Conservation (phyloP, 805 yeast genomes). For the Candida pseudoglaebosa region DNA sequence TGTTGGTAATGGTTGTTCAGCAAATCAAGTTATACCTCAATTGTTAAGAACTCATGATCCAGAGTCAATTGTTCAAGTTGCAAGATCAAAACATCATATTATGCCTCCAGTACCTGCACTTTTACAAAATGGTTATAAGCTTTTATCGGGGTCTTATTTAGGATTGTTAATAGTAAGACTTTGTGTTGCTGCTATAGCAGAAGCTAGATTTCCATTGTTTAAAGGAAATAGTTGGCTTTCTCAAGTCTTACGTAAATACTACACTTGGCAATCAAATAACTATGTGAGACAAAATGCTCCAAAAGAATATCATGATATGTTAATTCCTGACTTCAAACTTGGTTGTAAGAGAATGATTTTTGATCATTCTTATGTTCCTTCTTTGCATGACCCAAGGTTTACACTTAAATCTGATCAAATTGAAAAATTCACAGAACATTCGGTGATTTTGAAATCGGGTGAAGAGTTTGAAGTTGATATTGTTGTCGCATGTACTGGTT, state of each 20-base stretch:
- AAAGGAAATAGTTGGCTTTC: constrained; percentile 24
- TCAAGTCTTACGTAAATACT: constrained; percentile 23
- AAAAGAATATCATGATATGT: constrained; percentile 25
- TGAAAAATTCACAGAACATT: constrained; percentile 23
- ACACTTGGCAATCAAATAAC: constrained; percentile 13
- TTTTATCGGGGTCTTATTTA: constrained; percentile 21
- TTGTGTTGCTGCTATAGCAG: constrained; percentile 27
- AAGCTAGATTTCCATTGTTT: constrained; percentile 32
- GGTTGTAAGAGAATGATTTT: constrained; percentile 41
- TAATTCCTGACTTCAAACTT: constrained; percentile 36
- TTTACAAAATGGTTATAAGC: constrained; percentile 18
- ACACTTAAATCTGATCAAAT: constrained; percentile 20
- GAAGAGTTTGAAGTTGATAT: constrained; percentile 29
- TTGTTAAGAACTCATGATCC: constrained; percentile 22
- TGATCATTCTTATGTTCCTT: constrained; percentile 33
- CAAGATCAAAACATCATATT: constrained; percentile 34
- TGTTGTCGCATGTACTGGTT: constrained; percentile 42
- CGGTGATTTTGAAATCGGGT: constrained; percentile 27
- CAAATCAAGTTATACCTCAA: constrained; percentile 38
- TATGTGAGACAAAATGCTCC: constrained; percentile 30
- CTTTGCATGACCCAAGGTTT: constrained; percentile 28
- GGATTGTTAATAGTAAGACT: constrained; percentile 26
- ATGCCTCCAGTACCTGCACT: constrained; percentile 33
- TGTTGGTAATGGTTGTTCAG: constrained; percentile 42
- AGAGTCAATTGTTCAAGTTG: constrained; percentile 27